phyloP scores from a whole-genome alignment of 164 flowering plant species.

The Aristolochia contorta region DNA sequence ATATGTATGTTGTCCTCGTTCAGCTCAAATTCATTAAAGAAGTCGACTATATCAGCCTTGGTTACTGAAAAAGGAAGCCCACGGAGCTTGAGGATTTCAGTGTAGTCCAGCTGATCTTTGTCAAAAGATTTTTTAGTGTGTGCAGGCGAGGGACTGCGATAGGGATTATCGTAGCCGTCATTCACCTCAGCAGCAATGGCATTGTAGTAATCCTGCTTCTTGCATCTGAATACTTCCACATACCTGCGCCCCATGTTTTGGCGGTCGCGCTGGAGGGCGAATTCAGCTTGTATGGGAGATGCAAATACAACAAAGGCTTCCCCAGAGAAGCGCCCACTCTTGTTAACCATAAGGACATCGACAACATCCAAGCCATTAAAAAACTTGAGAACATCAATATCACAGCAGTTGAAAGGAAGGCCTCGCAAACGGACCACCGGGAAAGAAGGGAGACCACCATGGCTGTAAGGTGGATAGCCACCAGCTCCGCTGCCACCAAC shows the following conservation, averaged over 20 bases:
- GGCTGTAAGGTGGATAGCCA: conserved; percentile 16
- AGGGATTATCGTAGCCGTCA: conserved; percentile 14
- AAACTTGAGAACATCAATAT: conserved; percentile 77
- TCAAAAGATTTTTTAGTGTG: conserved; percentile 49
- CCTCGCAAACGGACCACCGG: conserved; percentile 93
- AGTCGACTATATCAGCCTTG: conserved; percentile 56
- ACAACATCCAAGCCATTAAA: conserved; percentile 63
- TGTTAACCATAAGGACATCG: conserved; percentile 80
- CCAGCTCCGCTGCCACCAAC: conserved; percentile 46
- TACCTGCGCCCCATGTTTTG: conserved; percentile 85
- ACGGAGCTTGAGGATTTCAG: conserved; percentile 66
- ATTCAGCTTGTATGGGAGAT: conserved; percentile 57
- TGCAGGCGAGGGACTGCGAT: conserved; percentile 51
- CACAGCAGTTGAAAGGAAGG: conserved; percentile 82
- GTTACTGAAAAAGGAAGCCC: conserved; percentile 79
- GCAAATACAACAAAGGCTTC: conserved; percentile 89
- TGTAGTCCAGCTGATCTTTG: conserved; percentile 66
- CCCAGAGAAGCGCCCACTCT: conserved; percentile 40
- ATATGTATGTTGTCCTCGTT: conserved; percentile 55
- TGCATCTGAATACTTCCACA: conserved; percentile 81
- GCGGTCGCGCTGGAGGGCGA: conserved; percentile 67
- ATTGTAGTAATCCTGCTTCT: conserved; percentile 77
- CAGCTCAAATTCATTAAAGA: conserved; percentile 55
- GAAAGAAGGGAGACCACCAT: conserved; percentile 32
- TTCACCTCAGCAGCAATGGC: conserved; percentile 63